Evolutionary conservation across 352 stramenopile genomes (phyloP), one percentile per base, ranked within the genome.

Genomic region (Globisporangium lucens): DNA sequence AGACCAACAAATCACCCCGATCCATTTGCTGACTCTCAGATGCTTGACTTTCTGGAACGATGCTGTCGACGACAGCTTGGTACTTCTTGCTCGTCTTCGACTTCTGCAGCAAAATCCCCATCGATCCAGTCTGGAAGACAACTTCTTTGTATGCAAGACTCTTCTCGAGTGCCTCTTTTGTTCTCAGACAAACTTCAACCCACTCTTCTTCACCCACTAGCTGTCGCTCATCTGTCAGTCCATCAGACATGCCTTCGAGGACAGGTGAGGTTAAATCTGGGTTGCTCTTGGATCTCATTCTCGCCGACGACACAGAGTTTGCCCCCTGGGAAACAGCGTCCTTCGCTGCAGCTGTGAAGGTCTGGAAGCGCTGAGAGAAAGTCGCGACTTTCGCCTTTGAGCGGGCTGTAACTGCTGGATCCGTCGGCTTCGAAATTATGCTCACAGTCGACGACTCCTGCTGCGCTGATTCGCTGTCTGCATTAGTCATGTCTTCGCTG

Each of bases 41-140:
- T 4, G 89, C 89, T 72, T 95, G 87, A 51, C 87, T 93, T 12
- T 89, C 83, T 0, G 87, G 82, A 29, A 95, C 83, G 24, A 96
- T 78, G 36, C 82, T 94, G 63, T 96, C 89, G 6, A 96, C 87
- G 0, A 92, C 75, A 4, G 85, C 84, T 58, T 88, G 76, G 49
- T 83, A 95, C 61, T 78, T 85, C 59, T 87, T 91, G 41, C 80
- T 87, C 2, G 66, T 76, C 46, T 75, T 75, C 13, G 87, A 85
- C 55, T 87, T 89, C 53, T 94, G 85, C 47, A 96, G 89, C 30
- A 94, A 57, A 47, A 96, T 93, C 1, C 89, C 89, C 22, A 95
- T 82, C 12, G 87, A 82, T 1, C 85, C 89, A 27, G 59, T 36
- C 49, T 93, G 75, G 53, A 96, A 84, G 3, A 89, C 73, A 3